Base-by-base conservation (phyloP, 1,284 basidiomycete species). In the Moesziomyces sp. region DNA sequence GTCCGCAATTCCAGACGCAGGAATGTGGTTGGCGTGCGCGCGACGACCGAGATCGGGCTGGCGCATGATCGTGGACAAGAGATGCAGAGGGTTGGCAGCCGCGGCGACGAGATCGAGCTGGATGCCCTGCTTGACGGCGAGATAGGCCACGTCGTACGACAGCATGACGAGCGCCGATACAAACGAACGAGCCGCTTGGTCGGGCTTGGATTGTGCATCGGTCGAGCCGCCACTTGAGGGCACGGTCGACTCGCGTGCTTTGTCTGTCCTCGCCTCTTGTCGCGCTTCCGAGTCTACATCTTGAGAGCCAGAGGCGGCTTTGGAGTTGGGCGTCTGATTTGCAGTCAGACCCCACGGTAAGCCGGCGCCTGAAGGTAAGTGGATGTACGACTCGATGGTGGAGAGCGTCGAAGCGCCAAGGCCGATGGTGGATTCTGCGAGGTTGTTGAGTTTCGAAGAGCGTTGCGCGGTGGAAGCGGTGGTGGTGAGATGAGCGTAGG, bases 101-200 rank as follows among this genome's bases (percentile, higher is more conserved):
- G 78, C 76, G 7, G 61, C 48, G n/a, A 76, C 68, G n/a, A 80
- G 53, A 26, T 78, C 78, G 18, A 78, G 58, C 50, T 64, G 46
- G 13, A 75, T 49, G 35, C 76, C 76, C 30, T 80, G 71, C 55
- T 60, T 70, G 9, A 64, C 52, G 1, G 78, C 76, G 10, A 80
- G 59, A 40, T 77, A 80, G 47, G 74, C 78, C 1, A 63, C 66
- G 35, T 78, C 54, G 58, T 80, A 80, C 45, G 58, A 64, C 7
- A 80, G 63, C 76, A 78, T 80, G 45, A 70, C 65, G 16, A 80
- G 61, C 18, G 72, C 76, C 33, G 70, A 58, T 28, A 69, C 56
- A 45, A 78, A 80, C 18, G 71, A 68, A 45, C 62, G 58, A 21
- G 74, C 76, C 4, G 69, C 66, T 23, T 72, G 59, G 13, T 72